A percentile compares a stretch with the other conserved stretches of the same genome.
These are phyloP conservation scores for Akanthomyces lecanii DNA, from an alignment of 2,329 filamentous ascomycete species.

Conservation along the genomic window DNA sequence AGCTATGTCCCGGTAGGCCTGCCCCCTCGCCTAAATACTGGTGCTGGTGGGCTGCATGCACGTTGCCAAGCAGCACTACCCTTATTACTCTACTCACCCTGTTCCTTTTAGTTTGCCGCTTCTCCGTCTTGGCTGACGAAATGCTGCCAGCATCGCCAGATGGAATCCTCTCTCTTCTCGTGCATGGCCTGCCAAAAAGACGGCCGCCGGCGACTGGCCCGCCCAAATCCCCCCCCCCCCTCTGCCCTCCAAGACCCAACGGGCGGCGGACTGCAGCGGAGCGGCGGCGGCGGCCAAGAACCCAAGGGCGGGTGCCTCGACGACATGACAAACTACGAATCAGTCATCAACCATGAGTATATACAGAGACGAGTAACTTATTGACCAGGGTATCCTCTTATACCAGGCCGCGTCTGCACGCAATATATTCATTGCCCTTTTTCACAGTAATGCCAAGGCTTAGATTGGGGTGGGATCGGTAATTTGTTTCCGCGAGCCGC, in stretches of 20 bases:
- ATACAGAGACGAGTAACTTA: not conserved
- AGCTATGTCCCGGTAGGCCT: too few relatives aligned
- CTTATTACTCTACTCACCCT: not conserved
- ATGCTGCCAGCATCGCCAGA: not conserved
- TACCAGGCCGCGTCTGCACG: too few relatives aligned
- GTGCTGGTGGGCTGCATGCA: not conserved
- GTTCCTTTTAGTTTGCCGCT: not conserved
- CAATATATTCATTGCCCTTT: too few relatives aligned
- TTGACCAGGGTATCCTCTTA: too few relatives aligned
- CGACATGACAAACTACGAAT: not conserved
- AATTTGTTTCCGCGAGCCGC: not conserved
- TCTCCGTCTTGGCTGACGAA: constrained; percentile 12
- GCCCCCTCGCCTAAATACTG: not conserved
- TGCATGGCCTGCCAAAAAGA: not conserved
- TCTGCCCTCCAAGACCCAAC: not conserved
- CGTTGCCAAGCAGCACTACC: not conserved
- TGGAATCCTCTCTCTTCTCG: too few relatives aligned
- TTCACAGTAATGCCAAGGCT: not conserved
- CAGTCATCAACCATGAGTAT: not conserved
- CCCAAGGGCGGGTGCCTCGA: not conserved
- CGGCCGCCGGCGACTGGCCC: not conserved
- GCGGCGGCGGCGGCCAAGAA: constrained; percentile 4
- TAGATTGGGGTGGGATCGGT: not conserved
- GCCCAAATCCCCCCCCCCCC: too few relatives aligned
- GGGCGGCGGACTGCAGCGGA: constrained; percentile 1